phyloP scores from a whole-genome alignment of 148 eudicot genomes.

The Amaranthus palmeri region DNA sequence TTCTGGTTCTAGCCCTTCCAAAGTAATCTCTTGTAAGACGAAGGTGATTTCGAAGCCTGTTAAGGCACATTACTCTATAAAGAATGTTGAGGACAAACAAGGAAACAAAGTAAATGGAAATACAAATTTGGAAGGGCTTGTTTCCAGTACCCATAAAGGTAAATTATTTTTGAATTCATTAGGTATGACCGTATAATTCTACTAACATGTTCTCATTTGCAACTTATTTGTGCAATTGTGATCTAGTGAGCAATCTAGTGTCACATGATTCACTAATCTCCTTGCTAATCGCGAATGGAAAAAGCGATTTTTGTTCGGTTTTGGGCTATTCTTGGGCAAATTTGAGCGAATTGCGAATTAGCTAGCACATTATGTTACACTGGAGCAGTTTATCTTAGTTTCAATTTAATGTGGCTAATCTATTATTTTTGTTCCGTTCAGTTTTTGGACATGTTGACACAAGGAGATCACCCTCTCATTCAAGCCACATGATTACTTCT shows the following conservation, averaged over 20 bases:
- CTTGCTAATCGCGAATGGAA: too few species aligned
- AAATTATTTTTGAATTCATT: slow-evolving; percentile 9
- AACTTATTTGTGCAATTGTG: not conserved
- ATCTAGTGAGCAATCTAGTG: too few species aligned
- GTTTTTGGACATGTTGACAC: slow-evolving; percentile 15
- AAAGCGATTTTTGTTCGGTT: too few species aligned
- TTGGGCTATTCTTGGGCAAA: too few species aligned
- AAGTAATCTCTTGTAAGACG: not conserved
- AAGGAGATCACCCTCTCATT: slow-evolving; percentile 5
- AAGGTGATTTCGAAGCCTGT: slow-evolving; percentile 6
- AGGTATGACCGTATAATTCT: slow-evolving; percentile 17
- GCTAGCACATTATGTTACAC: not conserved
- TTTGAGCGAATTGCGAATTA: too few species aligned
- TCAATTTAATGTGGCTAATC: not conserved
- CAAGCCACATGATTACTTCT: not conserved
- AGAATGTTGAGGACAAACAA: not conserved
- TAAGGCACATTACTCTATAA: not conserved
- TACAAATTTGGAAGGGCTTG: slow-evolving; percentile 4
- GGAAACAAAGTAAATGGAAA: slow-evolving; percentile 9
- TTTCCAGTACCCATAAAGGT: slow-evolving; percentile 4
- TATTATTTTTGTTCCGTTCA: slow-evolving; percentile 5
- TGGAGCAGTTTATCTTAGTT: not conserved
- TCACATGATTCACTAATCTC: too few species aligned
- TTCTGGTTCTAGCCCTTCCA: too few species aligned
- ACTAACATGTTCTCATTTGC: not conserved